Evolutionary conservation across 1,284 basidiomycete species (phyloP).

Genomic region (Rhodotorula sp.): DNA sequence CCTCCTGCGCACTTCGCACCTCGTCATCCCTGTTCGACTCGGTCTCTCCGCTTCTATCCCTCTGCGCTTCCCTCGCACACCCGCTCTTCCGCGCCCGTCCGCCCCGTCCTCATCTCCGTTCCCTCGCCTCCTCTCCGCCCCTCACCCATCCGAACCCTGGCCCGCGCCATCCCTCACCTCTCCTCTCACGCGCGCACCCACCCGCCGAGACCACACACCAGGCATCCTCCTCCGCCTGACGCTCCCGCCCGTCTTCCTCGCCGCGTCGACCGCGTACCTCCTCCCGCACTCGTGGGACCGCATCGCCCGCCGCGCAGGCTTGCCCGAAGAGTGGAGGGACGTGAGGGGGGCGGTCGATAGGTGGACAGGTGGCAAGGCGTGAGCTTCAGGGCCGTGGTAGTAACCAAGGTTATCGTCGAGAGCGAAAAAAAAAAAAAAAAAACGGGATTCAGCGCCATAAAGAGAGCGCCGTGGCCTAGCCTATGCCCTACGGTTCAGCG

Average conservation of each 20-base stretch:
- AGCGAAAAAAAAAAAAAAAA: no score
- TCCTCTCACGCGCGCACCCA: not conserved
- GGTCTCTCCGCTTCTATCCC: no score
- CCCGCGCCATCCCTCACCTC: not conserved
- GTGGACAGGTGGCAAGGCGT: not conserved
- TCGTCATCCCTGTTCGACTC: not conserved
- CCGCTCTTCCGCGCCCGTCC: not conserved
- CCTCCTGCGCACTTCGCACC: no score
- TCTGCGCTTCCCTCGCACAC: not conserved
- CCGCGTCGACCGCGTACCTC: slow-evolving; percentile 71
- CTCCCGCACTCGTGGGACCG: slow-evolving; percentile 74
- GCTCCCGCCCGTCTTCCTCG: slow-evolving; percentile 69
- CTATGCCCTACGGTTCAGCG: no score
- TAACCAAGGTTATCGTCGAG: no score
- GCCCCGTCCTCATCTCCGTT: not conserved
- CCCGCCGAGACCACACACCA: slow-evolving; percentile 15
- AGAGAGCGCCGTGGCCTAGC: no score
- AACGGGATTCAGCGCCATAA: no score
- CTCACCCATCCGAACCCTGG: not conserved
- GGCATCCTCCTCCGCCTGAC: slow-evolving; percentile 64
- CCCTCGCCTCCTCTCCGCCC: not conserved
- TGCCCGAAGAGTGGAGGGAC: slow-evolving; percentile 5
- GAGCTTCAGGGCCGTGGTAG: no score
- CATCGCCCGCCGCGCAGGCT: not conserved
- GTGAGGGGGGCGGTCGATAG: not conserved